phyloP scores from a whole-genome alignment of 2,329 filamentous ascomycete genomes.

The Amauroascus verrucosus region DNA sequence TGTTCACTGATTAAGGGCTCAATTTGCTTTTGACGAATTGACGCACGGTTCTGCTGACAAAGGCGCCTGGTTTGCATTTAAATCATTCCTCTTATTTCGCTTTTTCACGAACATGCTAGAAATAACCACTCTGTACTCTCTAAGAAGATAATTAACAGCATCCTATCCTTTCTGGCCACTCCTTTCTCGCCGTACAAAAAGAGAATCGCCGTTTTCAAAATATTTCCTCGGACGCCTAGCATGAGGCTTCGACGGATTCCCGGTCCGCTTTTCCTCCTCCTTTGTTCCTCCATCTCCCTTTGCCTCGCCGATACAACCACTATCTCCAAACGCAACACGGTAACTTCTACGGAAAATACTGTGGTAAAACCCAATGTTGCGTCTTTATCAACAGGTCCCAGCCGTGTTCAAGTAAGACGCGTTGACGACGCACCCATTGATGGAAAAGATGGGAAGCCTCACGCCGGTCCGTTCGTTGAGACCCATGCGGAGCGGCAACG shows the following conservation, averaged over 20 bases:
- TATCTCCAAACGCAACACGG: not conserved
- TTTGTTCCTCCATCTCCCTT: constrained; percentile 14
- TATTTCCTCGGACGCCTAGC: not conserved
- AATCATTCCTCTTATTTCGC: not conserved
- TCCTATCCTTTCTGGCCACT: not conserved
- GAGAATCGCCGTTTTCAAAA: not conserved
- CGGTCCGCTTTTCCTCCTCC: constrained; percentile 13
- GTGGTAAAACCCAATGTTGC: not conserved
- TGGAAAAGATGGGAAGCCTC: constrained; percentile 85
- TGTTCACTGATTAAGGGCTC: not conserved
- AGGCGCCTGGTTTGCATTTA: not conserved
- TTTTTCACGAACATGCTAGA: not conserved
- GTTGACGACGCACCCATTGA: constrained; percentile 69
- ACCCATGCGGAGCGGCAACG: constrained; percentile 40
- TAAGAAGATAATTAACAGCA: not conserved
- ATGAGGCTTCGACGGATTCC: constrained; percentile 16
- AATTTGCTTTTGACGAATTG: not conserved
- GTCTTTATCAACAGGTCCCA: not conserved
- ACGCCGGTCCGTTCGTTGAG: constrained; percentile 63
- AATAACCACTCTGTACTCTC: not conserved
- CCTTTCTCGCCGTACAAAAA: not conserved
- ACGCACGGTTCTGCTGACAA: constrained; percentile 2
- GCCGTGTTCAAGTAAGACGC: constrained; percentile 4
- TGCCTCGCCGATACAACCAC: constrained; percentile 10
- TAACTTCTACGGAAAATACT: not conserved